phyloP scores from a whole-genome alignment of 2,329 filamentous ascomycete genomes.

The Alternaria alternata region DNA sequence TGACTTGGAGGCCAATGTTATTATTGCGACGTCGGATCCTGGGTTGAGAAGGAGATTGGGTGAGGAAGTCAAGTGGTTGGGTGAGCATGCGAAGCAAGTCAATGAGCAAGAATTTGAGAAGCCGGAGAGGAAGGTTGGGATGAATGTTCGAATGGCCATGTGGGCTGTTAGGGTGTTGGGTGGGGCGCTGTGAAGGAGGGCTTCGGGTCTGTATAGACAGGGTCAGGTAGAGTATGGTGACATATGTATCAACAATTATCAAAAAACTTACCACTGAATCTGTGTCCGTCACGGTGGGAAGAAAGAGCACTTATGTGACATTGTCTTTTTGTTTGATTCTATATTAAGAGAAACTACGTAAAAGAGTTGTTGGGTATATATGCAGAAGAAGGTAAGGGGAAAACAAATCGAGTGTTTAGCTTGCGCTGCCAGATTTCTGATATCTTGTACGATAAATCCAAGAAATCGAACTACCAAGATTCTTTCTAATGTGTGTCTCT shows the following conservation, averaged over 20 bases:
- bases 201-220: not conserved
- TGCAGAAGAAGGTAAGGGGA: not conserved
- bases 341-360: not conserved
- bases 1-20: conserved; percentile 86
- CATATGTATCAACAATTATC: not conserved
- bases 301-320: not conserved
- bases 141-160: conserved; percentile 89
- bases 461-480: not conserved
- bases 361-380: conserved; percentile 12
- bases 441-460: not conserved
- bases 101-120: conserved; percentile 80
- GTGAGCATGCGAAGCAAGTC: conserved; percentile 74
- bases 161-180: conserved; percentile 89
- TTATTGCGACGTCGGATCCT: conserved; percentile 83
- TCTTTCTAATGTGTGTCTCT: not conserved
- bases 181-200: conserved; percentile 73
- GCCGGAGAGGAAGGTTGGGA: conserved; percentile 81
- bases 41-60: conserved; percentile 75
- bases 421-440: not conserved
- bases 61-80: conserved; percentile 81
- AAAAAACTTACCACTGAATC: not conserved
- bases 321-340: not conserved
- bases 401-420: conserved; percentile 1
- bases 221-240: not conserved
- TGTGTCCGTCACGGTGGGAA: not conserved